These are phyloP conservation scores for Simplicillium aogashimaense DNA, from an alignment of 2,329 filamentous ascomycete genomes.

Conservation along the genomic window DNA sequence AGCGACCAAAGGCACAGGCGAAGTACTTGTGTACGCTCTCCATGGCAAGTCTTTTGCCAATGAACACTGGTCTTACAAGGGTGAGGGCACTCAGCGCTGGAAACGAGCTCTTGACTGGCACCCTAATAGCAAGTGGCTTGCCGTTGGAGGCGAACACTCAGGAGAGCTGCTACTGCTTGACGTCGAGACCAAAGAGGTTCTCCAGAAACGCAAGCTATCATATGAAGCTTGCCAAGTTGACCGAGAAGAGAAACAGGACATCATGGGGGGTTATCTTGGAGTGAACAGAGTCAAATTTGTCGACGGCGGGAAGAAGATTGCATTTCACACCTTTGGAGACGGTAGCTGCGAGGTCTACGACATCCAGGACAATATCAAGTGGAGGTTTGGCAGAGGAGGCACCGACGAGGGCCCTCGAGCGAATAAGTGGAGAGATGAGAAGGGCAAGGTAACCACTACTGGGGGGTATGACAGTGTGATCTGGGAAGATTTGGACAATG, in stretches of 20 bases:
- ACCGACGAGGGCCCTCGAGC: slow-evolving; percentile 2
- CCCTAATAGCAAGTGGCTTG: slow-evolving; percentile 3
- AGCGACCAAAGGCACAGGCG: neutral
- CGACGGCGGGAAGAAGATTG: slow-evolving; percentile 1
- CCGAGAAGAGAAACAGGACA: neutral
- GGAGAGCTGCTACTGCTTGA: slow-evolving; percentile 1
- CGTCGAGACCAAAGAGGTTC: slow-evolving; percentile 1
- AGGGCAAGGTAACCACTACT: slow-evolving; percentile 4
- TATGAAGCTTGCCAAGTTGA: neutral
- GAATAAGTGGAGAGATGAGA: slow-evolving; percentile 1
- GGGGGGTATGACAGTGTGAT: neutral
- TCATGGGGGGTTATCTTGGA: neutral
- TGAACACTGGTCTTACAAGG: slow-evolving; percentile 1
- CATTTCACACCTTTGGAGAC: neutral
- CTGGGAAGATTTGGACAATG: neutral
- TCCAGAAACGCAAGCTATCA: slow-evolving; percentile 3
- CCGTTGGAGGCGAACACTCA: neutral
- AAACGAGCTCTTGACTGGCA: slow-evolving; percentile 5
- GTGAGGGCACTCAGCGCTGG: neutral
- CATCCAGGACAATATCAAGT: slow-evolving; percentile 1
- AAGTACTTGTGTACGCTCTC: slow-evolving; percentile 1
- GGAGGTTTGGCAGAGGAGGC: slow-evolving; percentile 5
- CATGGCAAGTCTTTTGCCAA: neutral
- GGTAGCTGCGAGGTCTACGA: slow-evolving; percentile 5
- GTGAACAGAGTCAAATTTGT: slow-evolving; percentile 1